A percentile compares a stretch with the other conserved stretches of the same genome.
These are phyloP conservation scores for Ogataea haglerorum DNA, from an alignment of 805 yeast genomes.

Conservation along the genomic window DNA sequence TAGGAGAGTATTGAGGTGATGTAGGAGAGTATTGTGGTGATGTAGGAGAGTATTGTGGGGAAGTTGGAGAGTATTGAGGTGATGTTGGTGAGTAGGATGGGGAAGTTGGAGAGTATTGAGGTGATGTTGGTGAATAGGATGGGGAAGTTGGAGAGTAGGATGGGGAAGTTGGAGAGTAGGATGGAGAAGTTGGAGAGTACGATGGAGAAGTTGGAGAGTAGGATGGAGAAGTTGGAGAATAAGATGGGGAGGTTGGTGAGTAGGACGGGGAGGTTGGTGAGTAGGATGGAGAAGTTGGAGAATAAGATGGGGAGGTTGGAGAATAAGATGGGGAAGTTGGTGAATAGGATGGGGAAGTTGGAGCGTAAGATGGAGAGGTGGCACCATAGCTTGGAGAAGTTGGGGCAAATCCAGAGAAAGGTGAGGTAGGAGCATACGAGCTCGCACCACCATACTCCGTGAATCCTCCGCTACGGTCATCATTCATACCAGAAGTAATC, in stretches of 20 bases:
- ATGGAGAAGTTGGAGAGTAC: constrained; percentile 69
- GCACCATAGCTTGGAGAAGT: constrained; percentile 53
- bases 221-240: constrained; percentile 72
- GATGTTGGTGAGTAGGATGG: constrained; percentile 76
- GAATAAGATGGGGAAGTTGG: constrained; percentile 73
- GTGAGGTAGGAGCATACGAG: constrained; percentile 49
- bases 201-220: constrained; percentile 69
- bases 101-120: constrained; percentile 62
- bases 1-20: constrained; percentile 53
- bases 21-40: constrained; percentile 81
- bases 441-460: constrained; percentile 77
- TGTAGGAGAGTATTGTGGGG: constrained; percentile 69
- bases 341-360: constrained; percentile 67
- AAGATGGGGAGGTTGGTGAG: constrained; percentile 56
- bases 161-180: constrained; percentile 78
- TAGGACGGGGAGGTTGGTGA: constrained; percentile 76
- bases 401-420: constrained; percentile 49
- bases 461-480: constrained; percentile 76
- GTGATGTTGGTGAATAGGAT: constrained; percentile 54
- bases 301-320: constrained; percentile 60
- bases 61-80: constrained; percentile 75
- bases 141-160: constrained; percentile 75
- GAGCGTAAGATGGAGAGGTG: constrained; percentile 66
- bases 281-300: constrained; percentile 65
- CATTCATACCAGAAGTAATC: constrained; percentile 77